Base-by-base conservation (phyloP, 805 yeast species). In the Pichia membranifaciens region DNA sequence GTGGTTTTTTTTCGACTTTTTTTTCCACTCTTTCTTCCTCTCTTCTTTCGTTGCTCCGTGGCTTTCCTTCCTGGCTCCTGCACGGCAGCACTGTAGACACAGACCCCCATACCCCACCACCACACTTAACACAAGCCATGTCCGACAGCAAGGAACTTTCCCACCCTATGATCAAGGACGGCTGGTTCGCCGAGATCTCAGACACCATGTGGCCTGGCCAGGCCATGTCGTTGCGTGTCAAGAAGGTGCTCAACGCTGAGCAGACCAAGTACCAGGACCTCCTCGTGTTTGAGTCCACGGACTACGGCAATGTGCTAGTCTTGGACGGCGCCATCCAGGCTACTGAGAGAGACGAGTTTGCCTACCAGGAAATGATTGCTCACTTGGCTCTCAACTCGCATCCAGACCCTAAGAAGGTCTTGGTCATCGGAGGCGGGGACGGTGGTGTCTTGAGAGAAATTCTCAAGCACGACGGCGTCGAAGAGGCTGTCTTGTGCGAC, bases 141-240 rank as follows among this genome's bases (percentile, higher is more conserved):
- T 46, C 54, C 17, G 22, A 18, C n/a, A 17, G 16, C 18, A 45
- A 54, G 35, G 70, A 70, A 64, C 69, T 76, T 51, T 65, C 81
- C 40, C 82, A 78, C 67, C 82, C 82, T 32, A 65, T 76, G 45
- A 69, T 76, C 60, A 74, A 75, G 64, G 89, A 93, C 69, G 97
- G 97, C 62, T 91, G 99, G 99, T 91, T 91, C 73, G 82, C 91
- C 60, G 99, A 91, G 70, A 75, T 86, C 66, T 86, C 96, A 56
- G 87, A 90, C 68, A 87, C 95, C 64, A 85, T 88, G 87, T 91
- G 96, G 95, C 98, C 99, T 28, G 99, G 99, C 55, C 96, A 90
- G 76, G 98, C 97, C 57, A 83, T 93, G 93, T 79, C 89, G 44
- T 75, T 91, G 58, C 78, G 82, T 54, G 98, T 91, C 49, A 88